Evolutionary conservation across 169 alveolate genomes (phyloP).

Genomic region (Eimeria maxima): DNA sequence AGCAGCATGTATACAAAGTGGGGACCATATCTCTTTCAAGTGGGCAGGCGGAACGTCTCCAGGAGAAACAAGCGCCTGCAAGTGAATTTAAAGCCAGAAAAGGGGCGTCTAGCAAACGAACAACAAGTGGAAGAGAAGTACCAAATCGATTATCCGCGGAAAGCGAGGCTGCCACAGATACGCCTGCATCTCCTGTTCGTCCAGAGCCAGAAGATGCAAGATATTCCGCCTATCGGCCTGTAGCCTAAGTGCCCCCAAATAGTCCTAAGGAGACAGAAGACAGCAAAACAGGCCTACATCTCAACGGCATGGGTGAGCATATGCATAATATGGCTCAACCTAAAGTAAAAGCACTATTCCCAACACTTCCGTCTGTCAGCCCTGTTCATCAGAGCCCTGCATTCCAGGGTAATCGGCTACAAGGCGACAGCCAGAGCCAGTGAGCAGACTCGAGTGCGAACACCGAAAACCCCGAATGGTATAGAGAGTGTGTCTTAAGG

Average conservation of each 20-base stretch:
- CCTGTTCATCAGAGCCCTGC: neutral
- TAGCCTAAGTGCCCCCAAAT: slow-evolving; percentile 79
- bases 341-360: neutral
- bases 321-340: neutral
- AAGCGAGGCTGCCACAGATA: slow-evolving; percentile 69
- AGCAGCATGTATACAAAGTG: neutral
- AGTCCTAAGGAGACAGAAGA: slow-evolving; percentile 36
- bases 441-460: neutral
- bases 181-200: slow-evolving; percentile 73
- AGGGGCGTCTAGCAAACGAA: neutral
- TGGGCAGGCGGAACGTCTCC: neutral
- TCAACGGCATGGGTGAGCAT: neutral
- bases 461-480: neutral
- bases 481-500: neutral
- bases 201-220: slow-evolving; percentile 74
- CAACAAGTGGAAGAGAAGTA: neutral
- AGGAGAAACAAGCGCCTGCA: neutral
- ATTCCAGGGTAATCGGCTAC: neutral
- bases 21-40: neutral
- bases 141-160: slow-evolving; percentile 75
- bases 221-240: slow-evolving; percentile 80
- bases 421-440: neutral
- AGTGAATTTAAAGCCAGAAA: neutral
- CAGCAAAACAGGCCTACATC: neutral
- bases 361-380: neutral